These are phyloP conservation scores for Danielozyma ontarioensis DNA, from an alignment of 805 yeast genomes.

Conservation along the genomic window DNA sequence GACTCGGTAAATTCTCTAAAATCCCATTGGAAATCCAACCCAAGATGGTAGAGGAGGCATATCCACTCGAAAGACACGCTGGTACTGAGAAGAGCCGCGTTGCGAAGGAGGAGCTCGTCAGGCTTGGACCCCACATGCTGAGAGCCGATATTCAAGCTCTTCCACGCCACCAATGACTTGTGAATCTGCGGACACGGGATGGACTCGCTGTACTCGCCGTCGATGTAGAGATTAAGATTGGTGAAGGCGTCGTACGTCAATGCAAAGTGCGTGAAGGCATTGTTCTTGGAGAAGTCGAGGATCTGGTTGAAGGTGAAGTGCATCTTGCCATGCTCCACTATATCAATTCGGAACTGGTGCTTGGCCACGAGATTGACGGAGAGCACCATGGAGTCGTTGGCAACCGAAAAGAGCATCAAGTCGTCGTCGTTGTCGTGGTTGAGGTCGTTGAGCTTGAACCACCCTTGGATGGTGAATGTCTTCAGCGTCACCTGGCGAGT, in stretches of 20 bases:
- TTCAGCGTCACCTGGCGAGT: slow-evolving; percentile 13
- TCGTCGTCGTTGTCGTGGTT: slow-evolving; percentile 7
- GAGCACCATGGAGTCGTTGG: slow-evolving; percentile 16
- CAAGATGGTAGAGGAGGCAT: slow-evolving; percentile 38
- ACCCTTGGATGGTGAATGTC: slow-evolving; percentile 32
- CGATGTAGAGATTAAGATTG: slow-evolving; percentile 41
- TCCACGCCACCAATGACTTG: slow-evolving; percentile 25
- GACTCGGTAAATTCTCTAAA: slow-evolving; percentile 30
- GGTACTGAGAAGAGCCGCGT: slow-evolving; percentile 33
- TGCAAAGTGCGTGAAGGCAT: slow-evolving; percentile 27
- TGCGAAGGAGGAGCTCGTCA: slow-evolving; percentile 30
- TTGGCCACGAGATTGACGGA: slow-evolving; percentile 23
- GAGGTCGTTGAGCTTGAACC: slow-evolving; percentile 30
- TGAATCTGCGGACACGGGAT: slow-evolving; percentile 32
- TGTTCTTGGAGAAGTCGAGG: slow-evolving; percentile 5
- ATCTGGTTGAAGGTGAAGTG: slow-evolving; percentile 32
- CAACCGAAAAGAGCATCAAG: slow-evolving; percentile 21
- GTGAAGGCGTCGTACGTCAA: slow-evolving; percentile 32
- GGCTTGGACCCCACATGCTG: slow-evolving; percentile 6
- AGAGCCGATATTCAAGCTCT: slow-evolving; percentile 32
- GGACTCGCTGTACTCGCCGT: slow-evolving; percentile 45
- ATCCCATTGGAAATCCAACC: slow-evolving; percentile 45
- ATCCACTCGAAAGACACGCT: slow-evolving; percentile 48
- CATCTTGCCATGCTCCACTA: slow-evolving; percentile 17
- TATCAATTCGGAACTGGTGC: slow-evolving; percentile 26